A percentile compares a stretch with the other conserved stretches of the same genome.
These are phyloP conservation scores for Ascosphaera acerosa DNA, from an alignment of 2,329 filamentous ascomycete species.

Conservation along the genomic window DNA sequence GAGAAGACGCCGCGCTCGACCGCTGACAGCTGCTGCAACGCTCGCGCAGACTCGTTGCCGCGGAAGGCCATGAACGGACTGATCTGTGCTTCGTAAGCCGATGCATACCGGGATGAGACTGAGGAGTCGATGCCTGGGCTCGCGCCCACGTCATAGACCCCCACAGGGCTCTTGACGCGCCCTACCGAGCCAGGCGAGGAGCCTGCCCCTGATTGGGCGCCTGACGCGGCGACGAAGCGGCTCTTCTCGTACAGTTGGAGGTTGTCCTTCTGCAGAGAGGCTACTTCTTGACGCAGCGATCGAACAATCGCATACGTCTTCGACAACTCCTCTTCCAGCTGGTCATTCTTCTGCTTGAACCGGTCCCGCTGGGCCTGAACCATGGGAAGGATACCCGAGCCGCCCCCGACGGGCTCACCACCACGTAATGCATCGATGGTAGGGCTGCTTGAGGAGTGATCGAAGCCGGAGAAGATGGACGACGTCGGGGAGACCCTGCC, in stretches of 20 bases:
- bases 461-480: constrained; percentile 94
- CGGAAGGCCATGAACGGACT: constrained; percentile 91
- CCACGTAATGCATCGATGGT: constrained; percentile 34
- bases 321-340: constrained; percentile 74
- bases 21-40: constrained; percentile 78
- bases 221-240: constrained; percentile 85
- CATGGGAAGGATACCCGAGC: constrained; percentile 86
- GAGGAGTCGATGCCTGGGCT: constrained; percentile 18
- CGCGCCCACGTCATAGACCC: constrained; percentile 18
- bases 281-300: constrained; percentile 68
- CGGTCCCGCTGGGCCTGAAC: constrained; percentile 92
- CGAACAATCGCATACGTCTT: constrained; percentile 62
- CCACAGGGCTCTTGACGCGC: constrained; percentile 35
- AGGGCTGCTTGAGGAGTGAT: constrained; percentile 31
- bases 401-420: constrained; percentile 44
- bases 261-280: constrained; percentile 86
- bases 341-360: constrained; percentile 85
- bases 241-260: constrained; percentile 93
- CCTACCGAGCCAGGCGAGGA: constrained; percentile 37
- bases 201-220: constrained; percentile 25
- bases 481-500: constrained; percentile 68
- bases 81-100: constrained; percentile 84
- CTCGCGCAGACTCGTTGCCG: constrained; percentile 72
- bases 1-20: constrained; percentile 80
- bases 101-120: constrained; percentile 60